These are phyloP conservation scores for Clarireedia paspali DNA, from an alignment of 2,329 filamentous ascomycete species.

Conservation along the genomic window DNA sequence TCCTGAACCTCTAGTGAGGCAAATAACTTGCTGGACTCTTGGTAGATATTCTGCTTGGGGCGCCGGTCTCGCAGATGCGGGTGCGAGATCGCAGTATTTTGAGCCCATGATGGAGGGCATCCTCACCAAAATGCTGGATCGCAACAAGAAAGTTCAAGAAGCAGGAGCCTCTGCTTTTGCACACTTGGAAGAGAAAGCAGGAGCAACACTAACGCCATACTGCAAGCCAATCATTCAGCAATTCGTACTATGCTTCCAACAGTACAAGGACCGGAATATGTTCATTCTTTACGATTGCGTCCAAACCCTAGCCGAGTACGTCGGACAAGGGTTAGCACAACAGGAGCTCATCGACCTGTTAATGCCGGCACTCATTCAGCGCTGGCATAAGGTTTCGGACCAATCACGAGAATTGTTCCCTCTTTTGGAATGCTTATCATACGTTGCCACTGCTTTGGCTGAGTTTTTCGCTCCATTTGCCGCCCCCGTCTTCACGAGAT, in stretches of 20 bases:
- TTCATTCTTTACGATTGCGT: conserved; percentile 98
- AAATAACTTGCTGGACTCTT: conserved; percentile 97
- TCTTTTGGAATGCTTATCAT: conserved; percentile 91
- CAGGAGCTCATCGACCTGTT: conserved; percentile 75
- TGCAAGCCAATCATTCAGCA: conserved; percentile 85
- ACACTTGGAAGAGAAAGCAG: conserved; percentile 89
- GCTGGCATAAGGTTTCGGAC: conserved; percentile 82
- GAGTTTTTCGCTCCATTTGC: conserved; percentile 79
- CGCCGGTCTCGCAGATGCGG: conserved; percentile 59
- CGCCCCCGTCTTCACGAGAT: conserved; percentile 76
- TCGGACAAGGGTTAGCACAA: conserved; percentile 73
- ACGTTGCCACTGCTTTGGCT: conserved; percentile 80
- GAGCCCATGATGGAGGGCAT: conserved; percentile 97
- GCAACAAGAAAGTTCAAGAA: conserved; percentile 96
- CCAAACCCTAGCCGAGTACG: conserved; percentile 88
- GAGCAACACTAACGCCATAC: conserved; percentile 73
- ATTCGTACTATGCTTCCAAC: conserved; percentile 83
- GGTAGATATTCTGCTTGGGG: conserved; percentile 93
- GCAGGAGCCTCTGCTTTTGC: conserved; percentile 94
- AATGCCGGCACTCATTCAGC: conserved; percentile 85
- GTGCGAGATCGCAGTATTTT: conserved; percentile 70
- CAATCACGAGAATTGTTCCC: conserved; percentile 91
- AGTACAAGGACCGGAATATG: conserved; percentile 98
- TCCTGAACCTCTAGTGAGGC: conserved; percentile 79
- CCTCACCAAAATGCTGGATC: conserved; percentile 87